Conservation (phyloP, 2,329 filamentous ascomycete species). For the Didymella lethalis region DNA sequence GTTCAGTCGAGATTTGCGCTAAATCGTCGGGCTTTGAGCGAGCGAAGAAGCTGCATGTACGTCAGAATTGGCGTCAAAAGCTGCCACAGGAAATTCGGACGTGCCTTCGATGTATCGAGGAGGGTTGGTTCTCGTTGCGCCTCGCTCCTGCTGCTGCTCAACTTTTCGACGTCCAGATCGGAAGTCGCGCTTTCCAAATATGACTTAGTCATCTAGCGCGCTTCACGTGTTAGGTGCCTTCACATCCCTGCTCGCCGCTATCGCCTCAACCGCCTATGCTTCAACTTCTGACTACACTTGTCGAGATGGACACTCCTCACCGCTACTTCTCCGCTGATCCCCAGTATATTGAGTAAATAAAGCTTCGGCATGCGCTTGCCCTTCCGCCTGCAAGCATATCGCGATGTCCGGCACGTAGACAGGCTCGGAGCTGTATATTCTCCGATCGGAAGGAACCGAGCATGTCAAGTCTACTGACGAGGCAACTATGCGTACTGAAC, state of each 20-base stretch:
- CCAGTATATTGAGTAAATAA: background rate
- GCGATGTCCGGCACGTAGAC: background rate
- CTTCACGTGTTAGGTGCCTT: constrained; percentile 24
- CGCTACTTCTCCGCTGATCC: background rate
- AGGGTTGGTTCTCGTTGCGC: constrained; percentile 25
- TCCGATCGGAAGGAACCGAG: constrained; percentile 8
- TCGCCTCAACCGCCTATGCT: background rate
- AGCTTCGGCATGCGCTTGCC: constrained; percentile 3
- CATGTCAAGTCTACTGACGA: background rate
- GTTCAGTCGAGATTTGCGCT: background rate
- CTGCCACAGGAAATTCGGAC: background rate
- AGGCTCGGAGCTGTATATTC: background rate
- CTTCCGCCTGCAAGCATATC: constrained; percentile 4
- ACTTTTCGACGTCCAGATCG: constrained; percentile 32
- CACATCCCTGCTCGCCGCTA: constrained; percentile 4
- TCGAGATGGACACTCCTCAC: constrained; percentile 1
- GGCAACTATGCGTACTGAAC: background rate
- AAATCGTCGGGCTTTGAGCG: constrained; percentile 1
- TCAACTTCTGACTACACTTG: background rate
- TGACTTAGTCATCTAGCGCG: constrained; percentile 18
- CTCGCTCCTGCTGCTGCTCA: constrained; percentile 22
- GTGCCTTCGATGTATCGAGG: constrained; percentile 16
- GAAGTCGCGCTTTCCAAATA: constrained; percentile 22
- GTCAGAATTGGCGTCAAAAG: constrained; percentile 11
- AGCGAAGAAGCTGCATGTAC: constrained; percentile 2